phyloP scores from a whole-genome alignment of 1,284 basidiomycete genomes.

The Wolfiporia cocos region DNA sequence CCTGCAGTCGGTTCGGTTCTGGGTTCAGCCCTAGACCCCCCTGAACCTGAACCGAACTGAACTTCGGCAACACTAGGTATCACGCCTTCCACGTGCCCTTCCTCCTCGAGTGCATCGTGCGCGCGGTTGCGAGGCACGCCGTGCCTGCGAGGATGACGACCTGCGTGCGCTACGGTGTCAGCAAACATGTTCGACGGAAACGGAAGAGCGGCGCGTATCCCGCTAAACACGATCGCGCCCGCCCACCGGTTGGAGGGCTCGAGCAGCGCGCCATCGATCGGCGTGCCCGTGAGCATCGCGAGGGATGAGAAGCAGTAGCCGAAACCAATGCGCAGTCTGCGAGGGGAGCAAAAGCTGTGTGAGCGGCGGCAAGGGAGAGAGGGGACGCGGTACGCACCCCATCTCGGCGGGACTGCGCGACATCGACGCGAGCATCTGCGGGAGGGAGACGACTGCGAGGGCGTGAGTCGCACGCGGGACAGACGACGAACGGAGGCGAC shows the following conservation, averaged over 20 bases:
- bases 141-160: not conserved
- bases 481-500: not conserved
- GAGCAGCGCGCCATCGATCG: constrained; percentile 29
- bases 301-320: constrained; percentile 15
- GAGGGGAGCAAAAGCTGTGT: not conserved
- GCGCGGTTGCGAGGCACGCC: not conserved
- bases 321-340: constrained; percentile 15
- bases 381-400: not conserved
- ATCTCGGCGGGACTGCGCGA: constrained; percentile 5
- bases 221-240: constrained; percentile 25
- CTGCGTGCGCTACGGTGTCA: not conserved
- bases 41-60: too few species aligned
- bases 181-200: too few species aligned
- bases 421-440: not conserved
- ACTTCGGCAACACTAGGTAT: too few species aligned
- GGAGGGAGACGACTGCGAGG: constrained; percentile 1
- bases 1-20: too few species aligned
- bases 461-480: not conserved
- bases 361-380: constrained; percentile 5
- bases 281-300: constrained; percentile 19
- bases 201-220: constrained; percentile 18
- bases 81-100: not conserved
- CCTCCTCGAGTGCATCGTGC: not conserved
- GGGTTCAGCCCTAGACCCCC: too few species aligned
- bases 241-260: constrained; percentile 22